phyloP scores from a whole-genome alignment of 176 grass and related monocot genomes.

The Musa itinerans region DNA sequence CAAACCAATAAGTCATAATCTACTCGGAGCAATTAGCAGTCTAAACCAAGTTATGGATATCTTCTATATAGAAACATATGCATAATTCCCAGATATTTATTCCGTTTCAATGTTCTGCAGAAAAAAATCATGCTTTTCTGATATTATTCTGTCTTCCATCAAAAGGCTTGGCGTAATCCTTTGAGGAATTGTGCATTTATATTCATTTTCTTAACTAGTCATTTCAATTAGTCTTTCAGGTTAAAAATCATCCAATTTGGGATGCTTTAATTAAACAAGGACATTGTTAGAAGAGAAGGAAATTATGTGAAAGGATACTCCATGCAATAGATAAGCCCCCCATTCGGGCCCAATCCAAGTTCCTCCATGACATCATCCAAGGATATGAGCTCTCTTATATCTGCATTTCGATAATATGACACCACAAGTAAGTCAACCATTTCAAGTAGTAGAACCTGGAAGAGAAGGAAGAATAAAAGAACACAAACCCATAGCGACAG shows the following conservation, averaged over 20 bases:
- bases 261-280: not conserved
- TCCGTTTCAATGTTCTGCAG: not conserved
- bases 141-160: not conserved
- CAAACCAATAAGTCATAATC: no score
- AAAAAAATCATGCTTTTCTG: not conserved
- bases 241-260: not conserved
- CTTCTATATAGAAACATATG: not conserved
- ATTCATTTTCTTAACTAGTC: not conserved
- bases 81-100: not conserved
- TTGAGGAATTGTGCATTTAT: not conserved
- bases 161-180: not conserved
- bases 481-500: constrained; percentile 52
- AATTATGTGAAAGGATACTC: constrained; percentile 64
- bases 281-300: not conserved
- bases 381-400: constrained; percentile 87
- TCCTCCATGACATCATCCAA: constrained; percentile 99
- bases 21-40: not conserved
- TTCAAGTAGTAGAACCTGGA: no score
- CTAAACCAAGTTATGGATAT: not conserved
- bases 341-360: constrained; percentile 77
- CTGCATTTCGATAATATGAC: constrained; percentile 16
- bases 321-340: constrained; percentile 89
- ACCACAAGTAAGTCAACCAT: not conserved
- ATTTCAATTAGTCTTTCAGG: not conserved
- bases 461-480: not conserved